Base-by-base conservation (phyloP, 1,284 basidiomycete species). In the Leccinum solheimii region DNA sequence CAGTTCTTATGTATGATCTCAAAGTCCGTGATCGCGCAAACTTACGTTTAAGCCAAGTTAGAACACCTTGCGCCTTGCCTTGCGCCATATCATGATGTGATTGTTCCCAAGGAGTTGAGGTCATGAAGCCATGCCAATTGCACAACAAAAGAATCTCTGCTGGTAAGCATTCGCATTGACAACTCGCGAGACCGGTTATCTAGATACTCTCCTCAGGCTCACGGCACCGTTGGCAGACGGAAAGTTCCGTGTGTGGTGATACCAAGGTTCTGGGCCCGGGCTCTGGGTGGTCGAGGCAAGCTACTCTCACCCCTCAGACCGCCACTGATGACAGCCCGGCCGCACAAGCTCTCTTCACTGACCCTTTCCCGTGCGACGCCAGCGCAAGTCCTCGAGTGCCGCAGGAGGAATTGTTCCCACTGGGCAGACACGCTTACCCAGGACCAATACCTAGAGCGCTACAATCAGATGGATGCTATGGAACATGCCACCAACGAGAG, bases 251-350 rank as follows among this genome's bases (percentile, higher is more conserved):
- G 40, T 8, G 40, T 10, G n/a, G 40, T 40, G 38, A n/a, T 40
- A 5, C 38, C 38, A n/a, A n/a, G 38, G 16, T 40, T 40, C 16
- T n/a, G 16, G 16, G 32, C 34, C 30, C 26, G 16, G 16, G 32
- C 34, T 3, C 26, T 32, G 30, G 32, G 1, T 14, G 34, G 34
- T 38, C 36, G 14, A 38, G 36, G 14, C 36, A 38, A 7, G 69
- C 72, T 55, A 71, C 69, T 5, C 65, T 75, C 38, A 70, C 72
- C 5, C 34, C 11, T 34, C 34, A 6, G 34, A 34, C 34, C 34
- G 34, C 2, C 9, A 54, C 76, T 8, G 74, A 79, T 36, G 64
- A 78, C 49, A 81, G 77, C 62, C 54, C 79, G 4, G 34, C 34
- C 3, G 34, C 34, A 14, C 34, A 13, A 36, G 34, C 34, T 36